Evolutionary conservation across 2,329 filamentous ascomycete species (phyloP), one percentile per base, ranked within the genome.

Genomic region (Epichloe hybrida): DNA sequence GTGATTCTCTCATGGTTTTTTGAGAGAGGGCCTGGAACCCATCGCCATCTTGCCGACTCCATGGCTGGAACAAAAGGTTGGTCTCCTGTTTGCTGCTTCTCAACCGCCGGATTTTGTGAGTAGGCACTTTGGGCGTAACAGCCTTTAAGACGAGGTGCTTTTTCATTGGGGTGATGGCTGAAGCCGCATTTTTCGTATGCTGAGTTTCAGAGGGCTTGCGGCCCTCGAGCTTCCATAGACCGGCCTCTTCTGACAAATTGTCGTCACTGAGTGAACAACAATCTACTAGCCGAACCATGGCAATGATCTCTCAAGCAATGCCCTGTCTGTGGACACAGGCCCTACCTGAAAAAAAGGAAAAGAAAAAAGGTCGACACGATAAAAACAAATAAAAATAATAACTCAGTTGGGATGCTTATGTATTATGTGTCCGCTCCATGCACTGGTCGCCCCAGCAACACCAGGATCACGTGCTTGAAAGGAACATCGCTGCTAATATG

Each of bases 21-120:
- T 41, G 23, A 37, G 17, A 36, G 17, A 7, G 34, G n/a, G 21
- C 11, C 51, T 36, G 54, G 5, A 53, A 34, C 46, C 34, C 52
- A 47, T 53, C 51, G 27, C 54, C 48, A 46, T 61, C 55, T 20
- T 59, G 56, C 1, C 56, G 56, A 46, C 56, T 62, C 62, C 64
- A 67, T 51, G 55, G 61, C 46, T 63, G 61, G 13, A 68, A 61
- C 6, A 68, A 57, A 5, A 61, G 63, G 43, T 67, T 44, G 4
- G 52, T 44, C 6, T 53, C n/a, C 42, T 59, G 57, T 4, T 42
- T 43, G 36, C 53, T n/a, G 46, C 58, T 40, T 21, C 57, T 55
- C 8, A 68, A 57, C 7, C 62, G 62, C 21, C 66, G 63, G 20
- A 68, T 58, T 52, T 61, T 64, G 38, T 61, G 62, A 8, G 50